Evolutionary conservation across 306 rosid species (phyloP), one percentile per base, ranked within the genome.

Genomic region (Cercis canadensis): DNA sequence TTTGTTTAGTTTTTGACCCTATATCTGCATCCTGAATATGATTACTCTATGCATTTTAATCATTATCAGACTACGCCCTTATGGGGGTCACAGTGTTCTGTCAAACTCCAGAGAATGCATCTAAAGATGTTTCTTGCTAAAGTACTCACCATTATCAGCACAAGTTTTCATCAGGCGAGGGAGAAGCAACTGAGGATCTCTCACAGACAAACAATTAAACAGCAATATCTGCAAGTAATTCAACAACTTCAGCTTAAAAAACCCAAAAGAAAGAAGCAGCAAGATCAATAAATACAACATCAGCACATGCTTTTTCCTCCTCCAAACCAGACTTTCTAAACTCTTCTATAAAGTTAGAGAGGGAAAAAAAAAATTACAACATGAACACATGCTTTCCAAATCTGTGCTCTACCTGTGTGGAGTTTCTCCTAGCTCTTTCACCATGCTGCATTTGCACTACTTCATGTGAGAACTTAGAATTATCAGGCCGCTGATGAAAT

Each of bases 131-230:
- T 67, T 31, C 56, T 56, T 55, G 62, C n/a, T 76, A 0, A 55
- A 72, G 55, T 19, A 65, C 92, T 66, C 78, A 86, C 98, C 98
- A 72, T 90, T 85, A 76, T 83, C 86, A 16, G 94, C 96, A 76
- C 97, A 94, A 15, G 92, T 69, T 83, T 87, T 84, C 88, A 94
- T 74, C 82, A 94, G 87, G 67, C 40, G 78, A 24, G 96, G 97
- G 73, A 94, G 96, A 68, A 94, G 98, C 66, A 90, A 52, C 66
- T 86, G 86, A 46, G 97, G 98, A 81, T 90, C 92, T 70, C 98
- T 84, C 64, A 89, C 95, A 5, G 98, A 72, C 98, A 94, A 82
- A 70, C 98, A 94, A 83, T 94, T 94, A 85, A 94, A 94, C 79
- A 94, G 84, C 75, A 94, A 82, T 76, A 94, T 88, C 97, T 94